Conservation (phyloP, 768 basidiomycete species). For the Russula foetens region DNA sequence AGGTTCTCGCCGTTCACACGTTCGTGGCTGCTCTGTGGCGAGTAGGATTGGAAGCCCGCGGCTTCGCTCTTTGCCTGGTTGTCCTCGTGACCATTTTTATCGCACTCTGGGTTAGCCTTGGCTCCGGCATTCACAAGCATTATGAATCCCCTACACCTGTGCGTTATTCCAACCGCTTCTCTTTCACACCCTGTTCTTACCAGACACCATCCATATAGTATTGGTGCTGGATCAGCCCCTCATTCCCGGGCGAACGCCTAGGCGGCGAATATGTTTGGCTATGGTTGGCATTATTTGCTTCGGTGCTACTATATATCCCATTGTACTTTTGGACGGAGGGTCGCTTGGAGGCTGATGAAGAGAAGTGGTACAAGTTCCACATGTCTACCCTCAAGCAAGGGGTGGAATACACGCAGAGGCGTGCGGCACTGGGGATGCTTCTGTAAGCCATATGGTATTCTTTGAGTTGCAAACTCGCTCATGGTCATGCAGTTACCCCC, state of each 20-base stretch:
- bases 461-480: not conserved
- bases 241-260: conserved; percentile 28
- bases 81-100: conserved; percentile 6
- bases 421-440: conserved; percentile 19
- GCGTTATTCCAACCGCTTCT: not conserved
- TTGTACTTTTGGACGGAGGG: conserved; percentile 33
- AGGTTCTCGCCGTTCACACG: conserved; percentile 32
- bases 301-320: conserved; percentile 29
- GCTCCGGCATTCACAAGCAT: conserved; percentile 22
- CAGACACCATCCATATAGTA: conserved; percentile 19
- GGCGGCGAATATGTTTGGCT: conserved; percentile 40
- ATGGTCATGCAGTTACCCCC: conserved; percentile 27
- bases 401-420: conserved; percentile 1
- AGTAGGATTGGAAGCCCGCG: conserved; percentile 25
- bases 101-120: conserved; percentile 32
- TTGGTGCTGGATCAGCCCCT: conserved; percentile 38
- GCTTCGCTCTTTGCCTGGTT: conserved; percentile 20
- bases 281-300: conserved; percentile 34
- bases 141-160: conserved; percentile 32
- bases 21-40: conserved; percentile 33
- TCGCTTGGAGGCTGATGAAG: conserved; percentile 27
- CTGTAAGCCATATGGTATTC: conserved; percentile 21
- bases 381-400: conserved; percentile 5
- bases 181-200: not conserved
- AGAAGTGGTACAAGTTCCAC: conserved; percentile 31